Evolutionary conservation across 164 flowering plant genomes (phyloP).

Genomic region (Santalum album): DNA sequence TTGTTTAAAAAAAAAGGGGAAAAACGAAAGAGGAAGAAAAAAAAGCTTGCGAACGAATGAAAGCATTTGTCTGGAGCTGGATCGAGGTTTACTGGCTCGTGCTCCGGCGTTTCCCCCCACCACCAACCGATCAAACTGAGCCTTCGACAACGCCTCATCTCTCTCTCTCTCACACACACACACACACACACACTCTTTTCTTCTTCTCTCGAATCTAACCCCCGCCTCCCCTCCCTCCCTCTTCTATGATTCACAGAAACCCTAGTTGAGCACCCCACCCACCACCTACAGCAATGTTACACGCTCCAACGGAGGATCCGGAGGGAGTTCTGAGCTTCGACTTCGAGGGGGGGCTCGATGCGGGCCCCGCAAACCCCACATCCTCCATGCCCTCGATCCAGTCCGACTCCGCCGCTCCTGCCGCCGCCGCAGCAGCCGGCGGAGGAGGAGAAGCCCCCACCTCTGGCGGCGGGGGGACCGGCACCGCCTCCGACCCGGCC

Average conservation of each 20-base stretch:
- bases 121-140: no score
- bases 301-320: constrained; percentile 58
- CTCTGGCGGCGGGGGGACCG: neutral
- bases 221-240: neutral
- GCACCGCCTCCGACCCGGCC: constrained; percentile 3
- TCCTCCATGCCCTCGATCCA: constrained; percentile 39
- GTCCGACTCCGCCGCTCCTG: constrained; percentile 24
- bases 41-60: no score
- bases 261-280: neutral
- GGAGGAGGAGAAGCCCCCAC: constrained; percentile 9
- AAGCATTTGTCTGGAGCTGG: no score
- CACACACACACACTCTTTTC: no score
- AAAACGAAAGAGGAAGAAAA: no score
- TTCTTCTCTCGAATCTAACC: no score
- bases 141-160: no score
- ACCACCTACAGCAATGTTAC: neutral
- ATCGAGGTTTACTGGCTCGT: no score
- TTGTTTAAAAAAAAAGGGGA: no score
- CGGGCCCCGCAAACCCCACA: constrained; percentile 40
- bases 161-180: no score
- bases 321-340: constrained; percentile 93
- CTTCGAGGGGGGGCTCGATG: constrained; percentile 92
- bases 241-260: neutral
- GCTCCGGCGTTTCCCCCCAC: no score
- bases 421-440: constrained; percentile 4